Percentiles rank a stretch among this genome's conserved stretches.
phyloP scores from a whole-genome alignment of 2,329 filamentous ascomycete genomes.

The Colletotrichum incanum region DNA sequence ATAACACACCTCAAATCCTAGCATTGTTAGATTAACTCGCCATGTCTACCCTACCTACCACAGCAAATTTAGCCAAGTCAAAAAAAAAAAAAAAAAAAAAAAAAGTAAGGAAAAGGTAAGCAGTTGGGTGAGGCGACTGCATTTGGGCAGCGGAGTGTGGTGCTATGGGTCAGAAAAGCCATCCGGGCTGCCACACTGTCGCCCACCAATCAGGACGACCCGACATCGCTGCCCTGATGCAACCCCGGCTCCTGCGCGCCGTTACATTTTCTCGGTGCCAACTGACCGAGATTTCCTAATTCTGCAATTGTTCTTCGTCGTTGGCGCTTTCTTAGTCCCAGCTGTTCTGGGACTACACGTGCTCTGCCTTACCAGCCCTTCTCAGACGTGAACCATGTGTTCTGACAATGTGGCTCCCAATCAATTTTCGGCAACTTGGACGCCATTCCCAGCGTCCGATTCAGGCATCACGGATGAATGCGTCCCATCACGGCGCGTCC shows the following conservation, averaged over 20 bases:
- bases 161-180: background rate
- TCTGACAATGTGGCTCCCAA: conserved; percentile 22
- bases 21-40: too few relatives aligned
- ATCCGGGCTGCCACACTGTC: background rate
- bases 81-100: too few relatives aligned
- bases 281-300: conserved; percentile 41
- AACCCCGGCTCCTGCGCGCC: conserved; percentile 21
- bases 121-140: background rate
- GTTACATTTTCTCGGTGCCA: conserved; percentile 37
- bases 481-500: conserved; percentile 24
- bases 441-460: conserved; percentile 18
- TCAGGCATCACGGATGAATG: conserved; percentile 41
- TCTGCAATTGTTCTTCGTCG: conserved; percentile 21
- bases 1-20: too few relatives aligned
- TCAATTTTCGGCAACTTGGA: conserved; percentile 2
- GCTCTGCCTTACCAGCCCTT: background rate
- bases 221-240: conserved; percentile 26
- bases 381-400: background rate
- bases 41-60: too few relatives aligned
- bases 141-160: background rate
- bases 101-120: background rate
- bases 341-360: conserved; percentile 21
- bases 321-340: conserved; percentile 8
- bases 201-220: conserved; percentile 25
- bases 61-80: too few relatives aligned